phyloP scores from a whole-genome alignment of 768 basidiomycete species.

The Leccinum pellstonianum region DNA sequence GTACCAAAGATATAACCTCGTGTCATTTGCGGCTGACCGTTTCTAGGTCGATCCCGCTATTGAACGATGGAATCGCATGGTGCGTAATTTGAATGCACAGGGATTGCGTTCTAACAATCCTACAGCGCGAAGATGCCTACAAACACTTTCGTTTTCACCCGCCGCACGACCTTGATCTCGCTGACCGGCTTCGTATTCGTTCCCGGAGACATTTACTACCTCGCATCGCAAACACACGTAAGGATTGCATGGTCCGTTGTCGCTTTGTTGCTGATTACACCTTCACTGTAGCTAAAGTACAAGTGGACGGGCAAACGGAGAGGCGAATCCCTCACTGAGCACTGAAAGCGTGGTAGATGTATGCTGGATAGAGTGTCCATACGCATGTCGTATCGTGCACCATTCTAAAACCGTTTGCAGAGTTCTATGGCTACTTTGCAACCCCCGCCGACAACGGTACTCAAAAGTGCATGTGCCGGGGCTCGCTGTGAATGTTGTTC shows the following conservation, averaged over 20 bases:
- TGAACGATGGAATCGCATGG: conserved; percentile 64
- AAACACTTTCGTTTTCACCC: conserved; percentile 78
- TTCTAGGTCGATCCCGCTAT: conserved; percentile 52
- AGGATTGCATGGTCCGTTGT: conserved; percentile 32
- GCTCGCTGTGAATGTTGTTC: conserved; percentile 85
- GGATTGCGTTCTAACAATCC: neutral
- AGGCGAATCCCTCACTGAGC: conserved; percentile 39
- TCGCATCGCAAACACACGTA: conserved; percentile 40
- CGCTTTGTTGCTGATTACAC: conserved; percentile 8
- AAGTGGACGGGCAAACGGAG: conserved; percentile 53
- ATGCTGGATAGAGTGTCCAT: conserved; percentile 1
- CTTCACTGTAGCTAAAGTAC: conserved; percentile 44
- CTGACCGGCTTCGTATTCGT: conserved; percentile 63
- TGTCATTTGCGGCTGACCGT: neutral
- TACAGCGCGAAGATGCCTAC: conserved; percentile 82
- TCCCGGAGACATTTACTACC: conserved; percentile 53
- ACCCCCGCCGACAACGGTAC: conserved; percentile 78
- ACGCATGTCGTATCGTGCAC: neutral
- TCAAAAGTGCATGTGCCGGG: conserved; percentile 87
- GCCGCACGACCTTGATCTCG: conserved; percentile 56
- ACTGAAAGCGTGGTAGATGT: conserved; percentile 16
- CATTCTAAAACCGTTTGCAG: conserved; percentile 71
- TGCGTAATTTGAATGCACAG: conserved; percentile 26
- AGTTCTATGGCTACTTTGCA: conserved; percentile 90
- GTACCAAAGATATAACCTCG: conserved; percentile 29